Evolutionary conservation across 2,329 filamentous ascomycete species (phyloP), one percentile per base, ranked within the genome.

Genomic region (Aureobasidium musti): DNA sequence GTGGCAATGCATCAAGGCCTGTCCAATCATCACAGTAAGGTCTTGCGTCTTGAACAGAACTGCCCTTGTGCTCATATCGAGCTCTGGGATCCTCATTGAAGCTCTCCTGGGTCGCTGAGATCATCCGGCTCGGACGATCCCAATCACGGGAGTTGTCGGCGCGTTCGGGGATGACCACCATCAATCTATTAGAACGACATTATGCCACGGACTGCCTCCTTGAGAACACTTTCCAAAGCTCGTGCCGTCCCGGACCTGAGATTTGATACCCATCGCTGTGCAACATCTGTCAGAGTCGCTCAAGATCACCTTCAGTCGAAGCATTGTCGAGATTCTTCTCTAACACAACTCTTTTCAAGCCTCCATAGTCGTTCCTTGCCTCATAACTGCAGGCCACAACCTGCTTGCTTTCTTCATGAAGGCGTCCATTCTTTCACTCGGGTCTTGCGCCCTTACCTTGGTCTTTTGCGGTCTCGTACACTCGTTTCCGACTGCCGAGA

Each of bases 401-500:
- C 23, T 63, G 45, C 59, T 7, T 41, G 59, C 45, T 21, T 63
- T 39, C 45, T 19, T 7, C 59, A 63, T 63, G 59, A 63, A 63
- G 35, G 59, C 28, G 59, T 63, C 59, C 59, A 41, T 52, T 63
- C 59, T 63, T 63, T 52, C 59, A n/a, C 4, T 52, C 3, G 45
- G 30, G n/a, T 63, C 45, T n/a, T 52, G 8, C 11, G 33, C 45
- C 30, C 30, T 63, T 5, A 39, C 45, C 41, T 21, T 63, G 5
- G 45, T 63, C 14, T 63, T 45, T 30, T 52, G 33, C 21, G 6
- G 21, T 21, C 30, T 63, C 5, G 59, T 63, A 41, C 43, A 63
- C 21, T 63, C 45, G 17, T 63, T 63, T 35, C 59, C 59, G 13
- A 63, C 59, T 37, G 30, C 59, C 41, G 28, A 50, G 23, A 52